A percentile compares a stretch with the other conserved stretches of the same genome.
Evolutionary conservation across 2,329 filamentous ascomycete species (phyloP).

Genomic region (Cladosporium phlei): DNA sequence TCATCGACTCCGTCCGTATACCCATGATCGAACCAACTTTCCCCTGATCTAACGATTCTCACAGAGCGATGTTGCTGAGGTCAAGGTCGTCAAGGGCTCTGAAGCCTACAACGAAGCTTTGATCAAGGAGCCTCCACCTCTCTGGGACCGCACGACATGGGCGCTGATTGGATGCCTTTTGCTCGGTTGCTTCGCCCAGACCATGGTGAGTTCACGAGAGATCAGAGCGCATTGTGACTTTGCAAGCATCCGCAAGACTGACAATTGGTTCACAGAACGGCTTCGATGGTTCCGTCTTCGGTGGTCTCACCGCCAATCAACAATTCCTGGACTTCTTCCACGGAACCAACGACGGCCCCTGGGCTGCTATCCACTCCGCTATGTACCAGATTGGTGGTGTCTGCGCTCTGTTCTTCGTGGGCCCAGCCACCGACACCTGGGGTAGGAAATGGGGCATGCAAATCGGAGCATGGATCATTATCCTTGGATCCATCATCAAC

Average conservation of each 20-base stretch:
- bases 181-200: slow-evolving; percentile 37
- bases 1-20: slow-evolving; percentile 5
- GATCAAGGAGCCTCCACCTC: slow-evolving; percentile 46
- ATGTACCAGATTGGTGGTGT: slow-evolving; percentile 49
- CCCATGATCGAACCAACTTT: background rate
- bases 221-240: no score
- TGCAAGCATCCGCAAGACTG: slow-evolving; percentile 25
- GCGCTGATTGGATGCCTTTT: slow-evolving; percentile 25
- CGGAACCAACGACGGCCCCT: slow-evolving; percentile 38
- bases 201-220: slow-evolving; percentile 17
- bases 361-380: slow-evolving; percentile 42
- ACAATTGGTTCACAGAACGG: slow-evolving; percentile 43
- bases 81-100: slow-evolving; percentile 48
- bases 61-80: slow-evolving; percentile 25
- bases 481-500: slow-evolving; percentile 47
- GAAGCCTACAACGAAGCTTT: slow-evolving; percentile 54
- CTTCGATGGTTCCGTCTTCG: slow-evolving; percentile 55
- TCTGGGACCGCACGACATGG: slow-evolving; percentile 18
- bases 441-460: slow-evolving; percentile 41
- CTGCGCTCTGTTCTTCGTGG: slow-evolving; percentile 43
- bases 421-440: slow-evolving; percentile 43
- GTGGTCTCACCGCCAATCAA: slow-evolving; percentile 47
- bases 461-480: slow-evolving; percentile 63
- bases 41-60: slow-evolving; percentile 1
- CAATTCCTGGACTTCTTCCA: slow-evolving; percentile 41